Conservation (phyloP, 2,329 filamentous ascomycete genomes). For the Helotiales sp. region DNA sequence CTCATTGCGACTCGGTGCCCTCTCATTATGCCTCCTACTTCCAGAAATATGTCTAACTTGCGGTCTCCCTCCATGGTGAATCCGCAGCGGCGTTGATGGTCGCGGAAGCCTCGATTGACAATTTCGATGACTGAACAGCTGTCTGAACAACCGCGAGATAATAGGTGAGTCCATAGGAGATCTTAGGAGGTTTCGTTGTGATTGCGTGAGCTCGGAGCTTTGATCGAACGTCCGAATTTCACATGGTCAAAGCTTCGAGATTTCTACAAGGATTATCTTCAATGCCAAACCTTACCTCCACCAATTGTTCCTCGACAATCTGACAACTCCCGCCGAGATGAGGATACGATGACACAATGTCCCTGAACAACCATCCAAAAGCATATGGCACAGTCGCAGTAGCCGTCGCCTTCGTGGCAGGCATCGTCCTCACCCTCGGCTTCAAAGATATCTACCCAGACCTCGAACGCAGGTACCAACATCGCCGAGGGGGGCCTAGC, state of each 20-base stretch:
- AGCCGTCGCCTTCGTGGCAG: slow-evolving; percentile 72
- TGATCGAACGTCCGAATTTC: slow-evolving; percentile 40
- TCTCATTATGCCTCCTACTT: slow-evolving; percentile 17
- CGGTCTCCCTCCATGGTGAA: slow-evolving; percentile 41
- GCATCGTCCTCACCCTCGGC: slow-evolving; percentile 72
- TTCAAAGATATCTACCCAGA: slow-evolving; percentile 81
- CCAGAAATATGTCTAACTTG: slow-evolving; percentile 35
- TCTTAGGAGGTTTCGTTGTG: slow-evolving; percentile 20
- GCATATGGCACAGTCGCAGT: slow-evolving; percentile 66
- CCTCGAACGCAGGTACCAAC: slow-evolving; percentile 64
- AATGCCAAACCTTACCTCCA: background rate
- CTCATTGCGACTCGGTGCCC: slow-evolving; percentile 47
- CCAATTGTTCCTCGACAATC: background rate
- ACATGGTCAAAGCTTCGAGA: slow-evolving; percentile 1
- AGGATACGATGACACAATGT: slow-evolving; percentile 45
- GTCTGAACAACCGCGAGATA: slow-evolving; percentile 76
- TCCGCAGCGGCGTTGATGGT: slow-evolving; percentile 31
- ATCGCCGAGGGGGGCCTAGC: slow-evolving; percentile 35
- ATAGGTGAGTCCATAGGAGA: slow-evolving; percentile 76
- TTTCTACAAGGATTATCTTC: background rate
- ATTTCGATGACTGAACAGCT: slow-evolving; percentile 76
- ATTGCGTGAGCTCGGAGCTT: slow-evolving; percentile 17
- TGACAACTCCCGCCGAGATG: background rate
- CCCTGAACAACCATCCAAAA: slow-evolving; percentile 60
- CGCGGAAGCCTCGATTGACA: slow-evolving; percentile 55